Conservation (phyloP, 2,329 filamentous ascomycete genomes). For the Teratosphaeria nubilosa region DNA sequence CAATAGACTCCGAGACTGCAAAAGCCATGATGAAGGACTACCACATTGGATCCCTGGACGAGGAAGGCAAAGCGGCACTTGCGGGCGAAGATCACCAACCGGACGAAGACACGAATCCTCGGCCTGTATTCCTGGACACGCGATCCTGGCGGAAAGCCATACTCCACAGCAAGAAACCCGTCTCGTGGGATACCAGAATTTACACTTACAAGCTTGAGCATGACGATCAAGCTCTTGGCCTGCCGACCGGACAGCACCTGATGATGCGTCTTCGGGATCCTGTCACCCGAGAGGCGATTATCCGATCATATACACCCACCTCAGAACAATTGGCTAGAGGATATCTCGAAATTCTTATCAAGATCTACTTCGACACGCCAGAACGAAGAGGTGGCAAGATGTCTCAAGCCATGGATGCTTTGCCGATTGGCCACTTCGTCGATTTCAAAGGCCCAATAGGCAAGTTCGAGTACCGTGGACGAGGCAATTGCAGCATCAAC, state of each 20-base stretch:
- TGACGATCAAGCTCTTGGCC: slow-evolving; percentile 56
- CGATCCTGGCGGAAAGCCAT: slow-evolving; percentile 64
- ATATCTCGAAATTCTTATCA: slow-evolving; percentile 64
- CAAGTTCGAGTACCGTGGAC: slow-evolving; percentile 68
- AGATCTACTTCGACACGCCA: slow-evolving; percentile 61
- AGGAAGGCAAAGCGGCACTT: slow-evolving; percentile 47
- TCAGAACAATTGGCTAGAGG: slow-evolving; percentile 55
- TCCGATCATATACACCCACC: slow-evolving; percentile 79
- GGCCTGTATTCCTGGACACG: slow-evolving; percentile 58
- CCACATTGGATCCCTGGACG: slow-evolving; percentile 69
- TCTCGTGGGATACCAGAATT: slow-evolving; percentile 70
- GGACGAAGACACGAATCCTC: slow-evolving; percentile 33
- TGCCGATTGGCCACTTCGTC: slow-evolving; percentile 61
- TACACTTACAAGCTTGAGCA: slow-evolving; percentile 75
- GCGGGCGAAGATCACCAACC: slow-evolving; percentile 31
- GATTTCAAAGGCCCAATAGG: slow-evolving; percentile 86
- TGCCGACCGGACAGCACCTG: slow-evolving; percentile 78
- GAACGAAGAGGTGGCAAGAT: slow-evolving; percentile 61
- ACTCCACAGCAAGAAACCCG: slow-evolving; percentile 54
- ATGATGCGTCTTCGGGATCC: slow-evolving; percentile 73
- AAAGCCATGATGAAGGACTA: slow-evolving; percentile 82
- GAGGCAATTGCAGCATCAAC: slow-evolving; percentile 53
- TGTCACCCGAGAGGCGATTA: slow-evolving; percentile 59
- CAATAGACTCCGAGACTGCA: slow-evolving; percentile 74
- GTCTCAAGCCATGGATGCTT: slow-evolving; percentile 65